Evolutionary conservation across 352 stramenopile genomes (phyloP).

Genomic region (Phytophthora syringae): DNA sequence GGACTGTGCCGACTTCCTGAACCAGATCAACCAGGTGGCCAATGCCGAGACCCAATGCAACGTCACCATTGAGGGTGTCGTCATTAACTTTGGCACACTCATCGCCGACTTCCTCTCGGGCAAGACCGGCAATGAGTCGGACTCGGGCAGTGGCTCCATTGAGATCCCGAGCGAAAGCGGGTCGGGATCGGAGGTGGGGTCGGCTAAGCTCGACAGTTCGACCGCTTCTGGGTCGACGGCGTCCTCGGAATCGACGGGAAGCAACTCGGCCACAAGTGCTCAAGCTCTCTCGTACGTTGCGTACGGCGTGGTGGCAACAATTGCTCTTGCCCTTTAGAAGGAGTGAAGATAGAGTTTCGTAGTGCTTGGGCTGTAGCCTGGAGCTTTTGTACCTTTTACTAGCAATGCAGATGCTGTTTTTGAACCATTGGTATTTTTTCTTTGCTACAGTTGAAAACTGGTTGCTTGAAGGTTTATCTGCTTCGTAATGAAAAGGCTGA

Average conservation of each 20-base stretch:
- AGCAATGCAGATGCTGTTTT: conserved; percentile 18
- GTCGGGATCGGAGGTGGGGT: conserved; percentile 25
- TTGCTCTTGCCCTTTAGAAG: conserved; percentile 34
- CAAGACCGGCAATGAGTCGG: conserved; percentile 68
- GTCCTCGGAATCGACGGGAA: conserved; percentile 8
- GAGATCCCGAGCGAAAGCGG: conserved; percentile 32
- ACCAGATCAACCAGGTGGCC: conserved; percentile 75
- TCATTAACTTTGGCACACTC: conserved; percentile 57
- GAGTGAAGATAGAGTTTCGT: conserved; percentile 29
- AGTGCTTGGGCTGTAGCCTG: conserved; percentile 5
- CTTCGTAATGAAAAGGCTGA: no score
- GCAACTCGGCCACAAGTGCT: conserved; percentile 2
- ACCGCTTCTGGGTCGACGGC: conserved; percentile 18
- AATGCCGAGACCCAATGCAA: conserved; percentile 72
- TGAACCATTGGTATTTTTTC: neutral
- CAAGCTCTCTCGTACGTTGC: conserved; percentile 23
- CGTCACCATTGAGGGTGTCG: conserved; percentile 47
- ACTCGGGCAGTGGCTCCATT: conserved; percentile 44
- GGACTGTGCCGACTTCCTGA: conserved; percentile 70
- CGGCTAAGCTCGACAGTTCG: conserved; percentile 22
- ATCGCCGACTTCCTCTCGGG: conserved; percentile 65
- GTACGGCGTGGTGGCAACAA: conserved; percentile 15
- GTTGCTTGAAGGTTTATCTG: no score
- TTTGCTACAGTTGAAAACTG: no score
- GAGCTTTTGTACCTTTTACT: conserved; percentile 10